These are phyloP conservation scores for Cucurbitaria berberidis DNA, from an alignment of 2,329 filamentous ascomycete species.

Conservation along the genomic window DNA sequence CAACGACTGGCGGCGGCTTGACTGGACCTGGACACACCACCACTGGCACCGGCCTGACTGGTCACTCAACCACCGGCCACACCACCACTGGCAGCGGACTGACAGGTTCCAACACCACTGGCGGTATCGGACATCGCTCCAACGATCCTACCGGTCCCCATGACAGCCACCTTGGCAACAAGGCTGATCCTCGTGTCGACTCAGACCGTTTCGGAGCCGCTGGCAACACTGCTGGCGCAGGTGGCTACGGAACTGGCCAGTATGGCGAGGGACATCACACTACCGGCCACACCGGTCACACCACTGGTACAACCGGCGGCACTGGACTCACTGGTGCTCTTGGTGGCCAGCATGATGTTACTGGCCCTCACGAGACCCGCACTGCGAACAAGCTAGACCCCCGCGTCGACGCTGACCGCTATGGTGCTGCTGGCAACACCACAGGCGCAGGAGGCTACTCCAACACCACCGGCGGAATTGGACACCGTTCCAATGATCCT, in stretches of 20 bases:
- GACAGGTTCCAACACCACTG: neutral
- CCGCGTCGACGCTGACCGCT: slow-evolving; percentile 33
- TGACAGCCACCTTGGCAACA: slow-evolving; percentile 31
- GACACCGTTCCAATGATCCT: slow-evolving; percentile 22
- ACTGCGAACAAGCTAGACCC: slow-evolving; percentile 29
- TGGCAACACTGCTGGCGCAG: slow-evolving; percentile 34
- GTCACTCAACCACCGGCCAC: neutral
- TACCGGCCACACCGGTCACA: slow-evolving; percentile 6
- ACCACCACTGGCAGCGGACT: neutral
- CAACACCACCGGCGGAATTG: slow-evolving; percentile 1
- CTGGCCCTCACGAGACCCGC: slow-evolving; percentile 23
- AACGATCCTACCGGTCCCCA: slow-evolving; percentile 41
- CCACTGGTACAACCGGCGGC: neutral
- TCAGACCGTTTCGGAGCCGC: slow-evolving; percentile 30
- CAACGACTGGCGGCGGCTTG: neutral
- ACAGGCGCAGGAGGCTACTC: slow-evolving; percentile 13
- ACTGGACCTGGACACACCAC: neutral
- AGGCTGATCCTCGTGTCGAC: slow-evolving; percentile 42
- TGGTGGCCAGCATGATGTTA: slow-evolving; percentile 16
- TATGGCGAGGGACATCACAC: slow-evolving; percentile 3
- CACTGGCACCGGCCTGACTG: slow-evolving; percentile 9
- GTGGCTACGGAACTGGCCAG: slow-evolving; percentile 18
- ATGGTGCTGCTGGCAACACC: slow-evolving; percentile 24
- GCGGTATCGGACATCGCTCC: slow-evolving; percentile 1
- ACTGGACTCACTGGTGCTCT: slow-evolving; percentile 3